These are phyloP conservation scores for Ogataea naganishii DNA, from an alignment of 805 yeast genomes.

Conservation along the genomic window DNA sequence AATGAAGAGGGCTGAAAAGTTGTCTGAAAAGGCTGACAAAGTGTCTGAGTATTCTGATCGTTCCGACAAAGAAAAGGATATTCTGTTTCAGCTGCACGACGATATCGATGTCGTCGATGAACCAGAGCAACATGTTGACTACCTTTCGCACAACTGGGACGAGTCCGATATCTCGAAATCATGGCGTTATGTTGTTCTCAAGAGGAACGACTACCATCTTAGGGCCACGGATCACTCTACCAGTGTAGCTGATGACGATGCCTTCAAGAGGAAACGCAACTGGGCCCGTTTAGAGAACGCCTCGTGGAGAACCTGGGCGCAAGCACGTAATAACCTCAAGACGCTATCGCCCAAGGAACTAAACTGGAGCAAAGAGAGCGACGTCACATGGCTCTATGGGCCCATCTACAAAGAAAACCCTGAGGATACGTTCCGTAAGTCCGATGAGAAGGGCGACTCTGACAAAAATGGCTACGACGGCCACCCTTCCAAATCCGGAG, in stretches of 20 bases:
- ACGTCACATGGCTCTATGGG: conserved; percentile 97
- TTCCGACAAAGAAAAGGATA: no score
- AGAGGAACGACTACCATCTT: conserved; percentile 73
- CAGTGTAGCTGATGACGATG: conserved; percentile 31
- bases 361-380: conserved; percentile 95
- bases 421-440: conserved; percentile 9
- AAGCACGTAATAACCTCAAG: conserved; percentile 56
- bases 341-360: conserved; percentile 88
- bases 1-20: no score
- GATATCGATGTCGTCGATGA: conserved; percentile 73
- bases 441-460: neutral
- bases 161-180: conserved; percentile 88
- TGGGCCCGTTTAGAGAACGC: conserved; percentile 78
- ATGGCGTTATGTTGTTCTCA: conserved; percentile 86
- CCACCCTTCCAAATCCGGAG: neutral
- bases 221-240: conserved; percentile 5
- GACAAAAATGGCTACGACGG: neutral
- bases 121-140: conserved; percentile 90
- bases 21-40: no score
- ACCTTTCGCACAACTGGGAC: conserved; percentile 92
- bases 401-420: conserved; percentile 37
- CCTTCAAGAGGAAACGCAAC: conserved; percentile 27
- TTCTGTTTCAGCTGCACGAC: conserved; percentile 58
- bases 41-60: no score
- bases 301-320: conserved; percentile 97